A percentile compares a stretch with the other conserved stretches of the same genome.
These are phyloP conservation scores for Melocanna baccifera DNA, from an alignment of 176 grass and related monocot species.

Conservation along the genomic window DNA sequence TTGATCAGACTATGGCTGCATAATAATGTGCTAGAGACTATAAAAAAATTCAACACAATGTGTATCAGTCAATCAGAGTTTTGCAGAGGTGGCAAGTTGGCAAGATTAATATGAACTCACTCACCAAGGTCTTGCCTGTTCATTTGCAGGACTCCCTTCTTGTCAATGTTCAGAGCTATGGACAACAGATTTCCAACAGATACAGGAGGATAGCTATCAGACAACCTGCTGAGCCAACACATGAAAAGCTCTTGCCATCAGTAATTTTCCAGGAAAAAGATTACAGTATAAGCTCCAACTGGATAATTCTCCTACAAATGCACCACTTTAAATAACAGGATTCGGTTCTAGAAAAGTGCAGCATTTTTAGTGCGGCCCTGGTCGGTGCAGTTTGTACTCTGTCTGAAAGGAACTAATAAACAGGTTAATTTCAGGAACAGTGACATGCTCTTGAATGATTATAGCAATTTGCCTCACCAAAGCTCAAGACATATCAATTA, in stretches of 20 bases:
- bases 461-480: background rate
- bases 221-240: background rate
- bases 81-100: background rate
- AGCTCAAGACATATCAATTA: background rate
- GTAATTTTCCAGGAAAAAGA: background rate
- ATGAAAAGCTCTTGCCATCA: background rate
- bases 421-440: constrained; percentile 9
- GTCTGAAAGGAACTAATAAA: background rate
- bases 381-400: background rate
- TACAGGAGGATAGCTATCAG: background rate
- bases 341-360: constrained; percentile 11
- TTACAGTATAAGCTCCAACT: background rate
- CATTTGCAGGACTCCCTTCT: background rate
- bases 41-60: background rate
- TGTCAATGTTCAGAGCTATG: background rate
- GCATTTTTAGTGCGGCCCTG: background rate
- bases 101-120: constrained; percentile 4
- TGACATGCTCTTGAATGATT: background rate
- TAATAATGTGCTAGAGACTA: background rate
- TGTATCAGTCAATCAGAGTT: background rate
- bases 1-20: background rate
- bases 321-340: background rate
- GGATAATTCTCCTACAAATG: background rate
- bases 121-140: background rate
- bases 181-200: too few species aligned